Percentiles rank a stretch among this genome's conserved stretches.
These are phyloP conservation scores for Podaxis carcinomalis DNA, from an alignment of 768 basidiomycete genomes.

Conservation along the genomic window DNA sequence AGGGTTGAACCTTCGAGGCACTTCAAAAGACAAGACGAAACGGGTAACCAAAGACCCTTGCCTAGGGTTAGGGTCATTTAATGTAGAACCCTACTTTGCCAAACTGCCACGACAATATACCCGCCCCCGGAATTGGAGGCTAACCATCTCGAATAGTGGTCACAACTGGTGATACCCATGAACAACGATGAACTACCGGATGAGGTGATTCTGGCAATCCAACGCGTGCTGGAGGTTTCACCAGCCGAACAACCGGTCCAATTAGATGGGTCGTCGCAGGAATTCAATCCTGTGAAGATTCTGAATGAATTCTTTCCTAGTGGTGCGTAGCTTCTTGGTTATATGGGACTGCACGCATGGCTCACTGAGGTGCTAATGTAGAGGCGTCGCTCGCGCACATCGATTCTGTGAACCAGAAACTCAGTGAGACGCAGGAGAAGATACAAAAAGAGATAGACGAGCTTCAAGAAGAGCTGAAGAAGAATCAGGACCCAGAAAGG, in stretches of 20 bases:
- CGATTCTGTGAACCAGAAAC: constrained; percentile 62
- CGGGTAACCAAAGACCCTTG: constrained; percentile 6
- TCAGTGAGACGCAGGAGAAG: constrained; percentile 65
- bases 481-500: constrained; percentile 80
- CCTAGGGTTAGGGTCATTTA: constrained; percentile 22
- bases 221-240: constrained; percentile 61
- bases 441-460: constrained; percentile 69
- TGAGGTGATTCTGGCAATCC: constrained; percentile 66
- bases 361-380: constrained; percentile 23
- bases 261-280: constrained; percentile 52
- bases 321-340: constrained; percentile 40
- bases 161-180: background rate
- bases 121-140: background rate
- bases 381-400: constrained; percentile 75
- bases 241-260: constrained; percentile 43
- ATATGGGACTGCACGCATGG: background rate
- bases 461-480: constrained; percentile 62
- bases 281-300: constrained; percentile 52
- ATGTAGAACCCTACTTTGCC: background rate
- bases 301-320: constrained; percentile 76
- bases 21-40: background rate
- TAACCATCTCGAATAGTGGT: too few species aligned
- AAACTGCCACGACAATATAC: background rate
- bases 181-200: constrained; percentile 49
- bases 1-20: background rate